These are phyloP conservation scores for Agaricus blazei DNA, from an alignment of 768 basidiomycete species.

Conservation along the genomic window DNA sequence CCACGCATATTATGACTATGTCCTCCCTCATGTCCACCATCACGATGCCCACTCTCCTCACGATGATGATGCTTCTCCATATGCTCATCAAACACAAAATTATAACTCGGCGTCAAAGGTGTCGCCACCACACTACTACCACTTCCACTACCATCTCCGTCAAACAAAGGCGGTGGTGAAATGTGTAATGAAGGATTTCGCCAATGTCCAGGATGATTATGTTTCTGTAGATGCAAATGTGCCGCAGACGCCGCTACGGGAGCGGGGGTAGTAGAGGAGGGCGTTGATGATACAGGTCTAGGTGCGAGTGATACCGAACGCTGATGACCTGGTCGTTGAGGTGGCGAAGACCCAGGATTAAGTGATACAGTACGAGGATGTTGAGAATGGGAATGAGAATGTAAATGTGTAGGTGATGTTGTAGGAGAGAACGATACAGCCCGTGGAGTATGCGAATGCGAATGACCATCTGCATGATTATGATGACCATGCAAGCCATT, in stretches of 20 bases:
- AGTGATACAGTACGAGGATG: conserved; percentile 3
- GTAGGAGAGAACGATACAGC: conserved; percentile 19
- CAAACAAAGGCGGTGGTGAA: conserved; percentile 20
- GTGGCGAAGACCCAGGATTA: not conserved
- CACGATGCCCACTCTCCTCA: not conserved
- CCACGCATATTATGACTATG: conserved; percentile 99
- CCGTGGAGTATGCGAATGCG: conserved; percentile 17
- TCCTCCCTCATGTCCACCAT: conserved; percentile 40
- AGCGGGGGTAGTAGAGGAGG: not conserved
- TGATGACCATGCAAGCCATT: conserved; percentile 6
- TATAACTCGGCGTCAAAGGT: conserved; percentile 65
- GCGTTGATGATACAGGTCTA: conserved; percentile 7
- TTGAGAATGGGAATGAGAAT: conserved; percentile 18
- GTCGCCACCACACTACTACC: conserved; percentile 23
- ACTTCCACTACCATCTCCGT: conserved; percentile 19
- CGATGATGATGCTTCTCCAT: conserved; percentile 27
- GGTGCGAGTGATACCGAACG: conserved; percentile 15
- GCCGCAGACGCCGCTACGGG: not conserved
- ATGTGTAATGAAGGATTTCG: not conserved
- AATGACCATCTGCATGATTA: conserved; percentile 16
- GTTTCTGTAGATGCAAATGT: conserved; percentile 8
- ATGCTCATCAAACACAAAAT: conserved; percentile 48
- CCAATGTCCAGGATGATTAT: conserved; percentile 10
- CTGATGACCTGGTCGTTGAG: conserved; percentile 14
- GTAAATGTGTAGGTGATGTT: conserved; percentile 24